Percentiles rank a stretch among this genome's conserved stretches.
phyloP scores from a whole-genome alignment of 2,329 filamentous ascomycete species.

The Fusarium neocosmosporiellum region DNA sequence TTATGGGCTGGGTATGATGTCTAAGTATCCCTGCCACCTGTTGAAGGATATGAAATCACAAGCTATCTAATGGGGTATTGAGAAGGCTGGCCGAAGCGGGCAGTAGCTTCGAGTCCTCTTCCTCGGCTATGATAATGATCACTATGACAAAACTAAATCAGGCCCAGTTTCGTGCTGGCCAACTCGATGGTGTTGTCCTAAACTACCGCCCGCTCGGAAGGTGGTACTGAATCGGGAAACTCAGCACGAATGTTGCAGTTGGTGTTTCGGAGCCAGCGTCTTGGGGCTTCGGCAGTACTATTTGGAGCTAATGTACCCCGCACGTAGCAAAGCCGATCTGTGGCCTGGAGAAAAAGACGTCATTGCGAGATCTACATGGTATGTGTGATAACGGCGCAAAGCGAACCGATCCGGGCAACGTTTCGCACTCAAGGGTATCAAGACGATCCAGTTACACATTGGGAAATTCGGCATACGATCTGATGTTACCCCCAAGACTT shows the following conservation, averaged over 20 bases:
- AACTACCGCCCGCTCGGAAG: slow-evolving; percentile 21
- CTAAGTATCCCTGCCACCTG: not conserved
- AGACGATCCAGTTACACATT: not conserved
- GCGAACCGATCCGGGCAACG: not conserved
- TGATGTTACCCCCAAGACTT: not conserved
- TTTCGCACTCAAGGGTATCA: not conserved
- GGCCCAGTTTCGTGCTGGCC: not conserved
- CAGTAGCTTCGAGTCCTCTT: not conserved
- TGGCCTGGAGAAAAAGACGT: not conserved
- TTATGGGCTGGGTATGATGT: not conserved
- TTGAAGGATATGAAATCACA: not conserved
- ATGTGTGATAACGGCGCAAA: not conserved
- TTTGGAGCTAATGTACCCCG: slow-evolving; percentile 30
- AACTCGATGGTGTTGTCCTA: not conserved
- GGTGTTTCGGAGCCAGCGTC: not conserved
- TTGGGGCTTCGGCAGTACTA: slow-evolving; percentile 7
- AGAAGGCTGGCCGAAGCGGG: not conserved
- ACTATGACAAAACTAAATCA: not conserved
- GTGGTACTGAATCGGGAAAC: slow-evolving; percentile 29
- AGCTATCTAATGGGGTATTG: not conserved
- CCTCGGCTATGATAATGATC: not conserved
- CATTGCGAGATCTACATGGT: slow-evolving; percentile 9
- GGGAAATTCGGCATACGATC: not conserved
- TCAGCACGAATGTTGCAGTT: not conserved
- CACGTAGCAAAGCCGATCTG: not conserved